Evolutionary conservation across 2,329 filamentous ascomycete species (phyloP), one percentile per base, ranked within the genome.

Genomic region (Xylaria sp.): DNA sequence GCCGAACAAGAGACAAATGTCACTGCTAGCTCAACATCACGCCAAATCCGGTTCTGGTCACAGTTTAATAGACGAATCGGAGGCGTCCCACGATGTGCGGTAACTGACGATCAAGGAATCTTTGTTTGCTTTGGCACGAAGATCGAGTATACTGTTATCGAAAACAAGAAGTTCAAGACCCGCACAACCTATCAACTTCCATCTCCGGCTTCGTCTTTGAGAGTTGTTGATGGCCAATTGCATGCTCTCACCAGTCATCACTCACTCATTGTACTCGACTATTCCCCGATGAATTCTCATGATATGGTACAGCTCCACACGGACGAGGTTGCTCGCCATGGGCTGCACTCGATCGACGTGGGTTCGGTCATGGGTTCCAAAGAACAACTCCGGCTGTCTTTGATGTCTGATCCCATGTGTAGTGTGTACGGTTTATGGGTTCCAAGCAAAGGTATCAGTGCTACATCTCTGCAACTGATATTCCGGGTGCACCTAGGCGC

Each of bases 71-170:
- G 65, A 78, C 79, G 52, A 73, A 70, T 30, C 5, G 52, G 69
- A 79, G 0, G 73, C 75, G 0, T 79, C 85, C 79, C 89, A 1
- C 83, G 80, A 65, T 78, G 84, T 0, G 78, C 86, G 1, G 74
- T 82, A 1, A 79, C 82, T 4, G 81, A 83, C 60, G 76, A 79
- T 2, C 76, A 83, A 59, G 76, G 83, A 60, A 71, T 89, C 52
- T 79, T 88, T 64, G 34, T 82, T 73, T 81, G 84, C 69, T 73
- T 77, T 62, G 76, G 86, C 62, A 73, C 70, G 11, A 76, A 69
- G 1, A 69, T 92, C 1, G 77, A 83, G 54, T 86, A 83, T 76
- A 79, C 84, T 46, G 73, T 78, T 16, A 76, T 87, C 2, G 79
- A 86, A 2, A 76, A 82, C 37, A 84, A 80, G 67, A 83, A 76